Base-by-base conservation (phyloP, 75 land plant genomes). In the Ceratopteris richardii region DNA sequence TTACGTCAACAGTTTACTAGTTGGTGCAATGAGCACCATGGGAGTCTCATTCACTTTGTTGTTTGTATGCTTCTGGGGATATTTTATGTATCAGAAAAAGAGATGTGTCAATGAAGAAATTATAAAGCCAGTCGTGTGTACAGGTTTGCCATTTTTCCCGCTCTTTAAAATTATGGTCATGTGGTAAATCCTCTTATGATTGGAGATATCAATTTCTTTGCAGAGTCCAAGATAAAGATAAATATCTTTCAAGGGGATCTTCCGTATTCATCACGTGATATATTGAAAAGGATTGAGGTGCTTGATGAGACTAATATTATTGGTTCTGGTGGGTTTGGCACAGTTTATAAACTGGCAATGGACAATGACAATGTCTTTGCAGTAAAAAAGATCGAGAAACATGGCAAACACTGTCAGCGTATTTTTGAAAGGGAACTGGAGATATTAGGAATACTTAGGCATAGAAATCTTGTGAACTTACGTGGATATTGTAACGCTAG, bases 21-120 rank as follows among this genome's bases (percentile, higher is more conserved):
- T 87, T 57, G 79, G 93, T 44, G 72, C 82, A 22, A 71, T 84
- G 75, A 69, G 76, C 19, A 69, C 81, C 0, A 54, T 81, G 69
- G 81, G 73, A 58, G 63, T 81, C 29, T 60, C 61, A 9, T 68
- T 83, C 19, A 33, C 75, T 27, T 39, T 68, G 25, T 69, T 84
- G 18, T 68, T 90, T 48, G 44, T 41, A 0, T 81, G 91, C 46
- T 74, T 83, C 26, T 79, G 80, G 80, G 60, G 82, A 37, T 74
- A 68, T 43, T 69, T 84, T 26, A 29, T 77, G 2, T 72, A 81
- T 20, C 9, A 33, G 3, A 87, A 77, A 62, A 83, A 82, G 57
- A 77, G 72, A 21, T 28, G 69, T 64, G 82, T 63, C 22, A 70
- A 77, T 48, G 72, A 59, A 1, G 67, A 73, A 40, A 69, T 57